Base-by-base conservation (phyloP, 202 grass and related monocot species). In the Alloteropsis angusta region DNA sequence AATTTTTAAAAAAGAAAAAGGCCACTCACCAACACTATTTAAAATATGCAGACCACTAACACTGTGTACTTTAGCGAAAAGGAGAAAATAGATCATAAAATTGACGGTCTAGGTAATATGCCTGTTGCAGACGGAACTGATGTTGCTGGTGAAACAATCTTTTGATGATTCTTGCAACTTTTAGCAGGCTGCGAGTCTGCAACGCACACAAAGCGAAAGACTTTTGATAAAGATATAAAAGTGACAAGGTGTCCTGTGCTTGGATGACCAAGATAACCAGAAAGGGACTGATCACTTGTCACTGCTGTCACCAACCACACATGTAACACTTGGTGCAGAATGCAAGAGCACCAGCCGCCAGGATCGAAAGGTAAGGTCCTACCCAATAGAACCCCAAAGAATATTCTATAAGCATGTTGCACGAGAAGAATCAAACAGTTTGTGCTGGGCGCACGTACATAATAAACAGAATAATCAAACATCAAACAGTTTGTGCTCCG, bases 311-410 rank as follows among this genome's bases (percentile, higher is more conserved):
- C 64, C 82, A 82, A 89, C 82, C 77, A 85, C 76, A 77, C 38
- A 52, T 60, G 34, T 42, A 80, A 81, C 48, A 85, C 77, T 88
- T 85, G 87, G 82, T 82, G 50, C 72, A 71, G 74, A 85, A 81
- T 72, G 23, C 15, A 67, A 71, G 25, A 59, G 54, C 81, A 84
- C 54, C 62, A 63, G 45, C 37, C 81, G 80, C 45, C 62, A 63
- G 45, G 55, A 34, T 80, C 41, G 23, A 73, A 66, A 82, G 72
- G 34, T 75, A 58, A 72, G 72, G 47, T 80, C n/a, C 67, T 41
- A 28, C 64, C 68, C n/a, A 36, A 77, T 17, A 49, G 72, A 65
- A 78, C 60, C 54, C 47, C 54, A 17, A 36, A 39, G 61, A 71
- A 78, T 60, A 78, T 71, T 42, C 43, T 34, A 39, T 11, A 65